Base-by-base conservation (phyloP, 2,329 filamentous ascomycete genomes). In the Sarocladium brachiariae region DNA sequence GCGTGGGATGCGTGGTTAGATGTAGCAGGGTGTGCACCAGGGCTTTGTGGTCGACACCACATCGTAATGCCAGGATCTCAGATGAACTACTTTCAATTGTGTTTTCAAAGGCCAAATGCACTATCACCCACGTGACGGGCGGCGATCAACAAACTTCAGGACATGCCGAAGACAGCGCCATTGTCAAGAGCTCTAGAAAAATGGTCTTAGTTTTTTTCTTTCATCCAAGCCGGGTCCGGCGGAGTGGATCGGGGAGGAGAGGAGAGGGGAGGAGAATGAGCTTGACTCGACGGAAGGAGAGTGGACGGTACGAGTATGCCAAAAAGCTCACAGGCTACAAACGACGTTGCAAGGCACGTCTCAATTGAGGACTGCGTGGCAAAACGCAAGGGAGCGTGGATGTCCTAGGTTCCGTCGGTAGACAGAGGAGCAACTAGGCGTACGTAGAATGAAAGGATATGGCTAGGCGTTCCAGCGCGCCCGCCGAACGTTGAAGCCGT, bases 401-500 rank as follows among this genome's bases (percentile, higher is more conserved):
- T 25, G 6, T 47, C 6, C 25, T 33, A 18, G 25, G 27, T 47
- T 31, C 43, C 16, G 23, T 35, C 30, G 5, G 27, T 41, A 30
- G 43, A 47, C n/a, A 19, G 27, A 31, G n/a, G 13, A 21, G 25
- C 25, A 19, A 33, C 9, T 21, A 4, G 4, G 25, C 25, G 14
- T 7, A 23, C 25, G 24, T 47, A 31, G 43, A 33, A 47, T 47
- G 43, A 47, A 47, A 47, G 43, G 43, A 47, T 16, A 33, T 31
- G n/a, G 39, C 43, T 31, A 33, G 27, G 43, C 27, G 43, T 47
- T 47, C 16, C 24, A 47, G 43, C 27, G 24, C 25, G 43, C 33
- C 25, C 43, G 43, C 43, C 43, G n/a, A 25, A 47, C 43, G 43
- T 31, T 47, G 43, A 47, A 33, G 24, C 27, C 25, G 43, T 47